Percentiles rank a stretch among this genome's conserved stretches.
Evolutionary conservation across 208 protist genomes (phyloP).

Genomic region (Wallacemonas sp.): DNA sequence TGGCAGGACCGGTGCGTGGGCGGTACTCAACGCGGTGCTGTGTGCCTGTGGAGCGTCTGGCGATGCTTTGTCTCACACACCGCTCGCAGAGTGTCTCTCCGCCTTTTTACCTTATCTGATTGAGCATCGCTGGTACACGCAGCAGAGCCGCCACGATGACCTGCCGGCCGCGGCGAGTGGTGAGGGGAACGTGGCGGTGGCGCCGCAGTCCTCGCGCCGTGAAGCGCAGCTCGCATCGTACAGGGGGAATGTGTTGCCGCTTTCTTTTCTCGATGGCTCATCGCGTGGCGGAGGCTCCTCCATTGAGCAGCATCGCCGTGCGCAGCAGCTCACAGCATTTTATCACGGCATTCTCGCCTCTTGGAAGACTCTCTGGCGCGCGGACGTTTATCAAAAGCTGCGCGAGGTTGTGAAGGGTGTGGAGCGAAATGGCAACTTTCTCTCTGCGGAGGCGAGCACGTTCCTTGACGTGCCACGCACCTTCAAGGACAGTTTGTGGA

Average conservation of each 20-base stretch:
- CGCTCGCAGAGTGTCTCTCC: constrained; percentile 66
- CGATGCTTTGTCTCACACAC: constrained; percentile 48
- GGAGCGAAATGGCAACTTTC: constrained; percentile 54
- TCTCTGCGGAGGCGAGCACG: constrained; percentile 33
- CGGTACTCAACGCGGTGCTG: constrained; percentile 62
- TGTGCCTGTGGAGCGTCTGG: constrained; percentile 55
- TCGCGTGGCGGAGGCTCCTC: constrained; percentile 7
- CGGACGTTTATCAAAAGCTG: constrained; percentile 67
- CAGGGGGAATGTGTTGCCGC: constrained; percentile 55
- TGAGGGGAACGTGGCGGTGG: not conserved
- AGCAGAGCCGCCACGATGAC: constrained; percentile 9
- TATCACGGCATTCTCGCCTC: constrained; percentile 46
- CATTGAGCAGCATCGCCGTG: constrained; percentile 7
- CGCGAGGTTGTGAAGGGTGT: constrained; percentile 39
- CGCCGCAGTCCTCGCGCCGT: not conserved
- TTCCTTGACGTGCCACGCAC: constrained; percentile 58
- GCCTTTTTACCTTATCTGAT: constrained; percentile 75
- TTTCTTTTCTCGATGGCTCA: constrained; percentile 53
- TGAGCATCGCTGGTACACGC: constrained; percentile 65
- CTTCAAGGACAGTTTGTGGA: constrained; percentile 80
- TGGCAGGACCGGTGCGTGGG: constrained; percentile 72
- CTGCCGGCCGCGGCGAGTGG: not conserved
- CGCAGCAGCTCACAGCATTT: constrained; percentile 21
- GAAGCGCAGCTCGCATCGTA: not conserved
- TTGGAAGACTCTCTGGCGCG: constrained; percentile 72